A percentile compares a stretch with the other conserved stretches of the same genome.
Evolutionary conservation across 2,329 filamentous ascomycete genomes (phyloP).

Genomic region (Chaetomium sp.): DNA sequence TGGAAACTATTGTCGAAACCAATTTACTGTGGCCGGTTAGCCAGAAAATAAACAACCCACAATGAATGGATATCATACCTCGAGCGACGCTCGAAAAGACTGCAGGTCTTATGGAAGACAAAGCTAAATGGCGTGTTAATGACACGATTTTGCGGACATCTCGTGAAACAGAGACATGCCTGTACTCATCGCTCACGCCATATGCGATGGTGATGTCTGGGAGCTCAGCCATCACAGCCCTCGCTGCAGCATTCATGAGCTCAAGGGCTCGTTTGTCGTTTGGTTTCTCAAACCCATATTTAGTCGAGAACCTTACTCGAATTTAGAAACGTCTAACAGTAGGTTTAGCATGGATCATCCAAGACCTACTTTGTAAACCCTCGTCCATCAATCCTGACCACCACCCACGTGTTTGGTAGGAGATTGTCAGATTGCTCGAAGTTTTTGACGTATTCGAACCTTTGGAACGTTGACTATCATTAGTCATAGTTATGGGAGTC

Average conservation of each 20-base stretch:
- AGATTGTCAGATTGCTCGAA: slow-evolving; percentile 81
- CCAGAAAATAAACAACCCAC: background rate
- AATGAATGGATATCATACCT: slow-evolving; percentile 43
- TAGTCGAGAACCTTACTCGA: slow-evolving; percentile 62
- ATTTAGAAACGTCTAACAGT: slow-evolving; percentile 10
- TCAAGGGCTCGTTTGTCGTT: slow-evolving; percentile 83
- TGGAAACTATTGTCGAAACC: slow-evolving; percentile 82
- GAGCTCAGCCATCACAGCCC: slow-evolving; percentile 73
- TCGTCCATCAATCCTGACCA: slow-evolving; percentile 86
- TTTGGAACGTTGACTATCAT: slow-evolving; percentile 31
- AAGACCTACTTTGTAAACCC: slow-evolving; percentile 79
- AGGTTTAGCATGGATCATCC: background rate
- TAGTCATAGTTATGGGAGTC: slow-evolving; percentile 7
- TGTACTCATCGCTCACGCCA: slow-evolving; percentile 92
- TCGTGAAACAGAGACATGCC: slow-evolving; percentile 36
- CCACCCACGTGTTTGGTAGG: slow-evolving; percentile 90
- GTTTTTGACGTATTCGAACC: slow-evolving; percentile 86
- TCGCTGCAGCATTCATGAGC: slow-evolving; percentile 92
- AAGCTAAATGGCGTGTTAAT: slow-evolving; percentile 50
- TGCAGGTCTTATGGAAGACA: slow-evolving; percentile 75
- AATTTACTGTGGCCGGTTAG: slow-evolving; percentile 59
- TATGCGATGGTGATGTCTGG: slow-evolving; percentile 84
- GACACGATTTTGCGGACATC: background rate
- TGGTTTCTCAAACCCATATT: slow-evolving; percentile 83
- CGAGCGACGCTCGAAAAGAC: slow-evolving; percentile 76